Conservation (phyloP, 164 flowering plant genomes). For the Vitis rupestris region DNA sequence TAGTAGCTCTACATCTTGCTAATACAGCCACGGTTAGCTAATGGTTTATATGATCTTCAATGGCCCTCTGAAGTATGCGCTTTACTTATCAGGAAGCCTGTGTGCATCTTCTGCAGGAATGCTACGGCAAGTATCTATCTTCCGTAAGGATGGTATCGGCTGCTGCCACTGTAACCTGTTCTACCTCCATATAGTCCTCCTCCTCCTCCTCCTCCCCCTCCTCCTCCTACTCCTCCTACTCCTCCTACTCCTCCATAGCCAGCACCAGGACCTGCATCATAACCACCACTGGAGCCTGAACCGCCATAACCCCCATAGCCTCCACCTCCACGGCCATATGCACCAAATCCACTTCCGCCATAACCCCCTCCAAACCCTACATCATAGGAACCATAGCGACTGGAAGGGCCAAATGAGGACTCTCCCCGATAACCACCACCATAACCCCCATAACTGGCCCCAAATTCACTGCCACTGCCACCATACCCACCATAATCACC, state of each 20-base stretch:
- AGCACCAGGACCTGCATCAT: slow-evolving; percentile 12
- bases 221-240: slow-evolving; percentile 1
- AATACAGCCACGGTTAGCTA: background rate
- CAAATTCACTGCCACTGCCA: slow-evolving; percentile 28
- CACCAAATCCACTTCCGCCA: slow-evolving; percentile 41
- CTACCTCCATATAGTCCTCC: slow-evolving; percentile 10
- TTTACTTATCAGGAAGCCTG: background rate
- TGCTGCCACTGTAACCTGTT: slow-evolving; percentile 15
- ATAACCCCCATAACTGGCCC: slow-evolving; percentile 31
- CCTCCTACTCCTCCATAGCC: slow-evolving; percentile 9
- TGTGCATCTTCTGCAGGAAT: slow-evolving; percentile 3
- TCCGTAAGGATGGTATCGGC: slow-evolving; percentile 17
- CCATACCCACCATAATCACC: slow-evolving; percentile 46
- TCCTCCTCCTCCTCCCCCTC: background rate
- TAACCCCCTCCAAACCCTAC: slow-evolving; percentile 43
- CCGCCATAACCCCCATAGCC: slow-evolving; percentile 31
- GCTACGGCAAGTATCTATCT: slow-evolving; percentile 2
- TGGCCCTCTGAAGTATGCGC: slow-evolving; percentile 2
- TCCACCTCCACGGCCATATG: slow-evolving; percentile 38
- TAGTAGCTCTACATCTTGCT: background rate
- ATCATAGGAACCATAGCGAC: slow-evolving; percentile 47
- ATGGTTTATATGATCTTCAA: slow-evolving; percentile 10
- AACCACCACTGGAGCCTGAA: slow-evolving; percentile 20
- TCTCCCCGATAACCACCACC: slow-evolving; percentile 44
- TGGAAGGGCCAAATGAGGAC: slow-evolving; percentile 42